Percentiles rank a stretch among this genome's conserved stretches.
These are phyloP conservation scores for Jaapia argillacea DNA, from an alignment of 768 basidiomycete species.

Conservation along the genomic window DNA sequence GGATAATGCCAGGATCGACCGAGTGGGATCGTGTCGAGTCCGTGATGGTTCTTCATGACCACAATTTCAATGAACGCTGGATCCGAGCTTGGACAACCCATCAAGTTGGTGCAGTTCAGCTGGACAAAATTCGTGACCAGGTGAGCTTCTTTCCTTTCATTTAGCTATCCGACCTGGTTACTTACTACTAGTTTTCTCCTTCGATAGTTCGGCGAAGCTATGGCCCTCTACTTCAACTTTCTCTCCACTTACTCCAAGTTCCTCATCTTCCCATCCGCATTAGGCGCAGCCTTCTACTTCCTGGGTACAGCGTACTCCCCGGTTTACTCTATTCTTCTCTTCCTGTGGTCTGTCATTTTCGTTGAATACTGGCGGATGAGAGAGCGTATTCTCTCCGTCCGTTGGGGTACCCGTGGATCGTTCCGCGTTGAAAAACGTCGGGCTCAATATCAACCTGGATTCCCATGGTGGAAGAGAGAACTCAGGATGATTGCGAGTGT, in stretches of 20 bases:
- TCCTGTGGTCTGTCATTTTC: conserved; percentile 79
- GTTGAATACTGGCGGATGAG: conserved; percentile 90
- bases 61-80: conserved; percentile 73
- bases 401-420: conserved; percentile 73
- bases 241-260: conserved; percentile 75
- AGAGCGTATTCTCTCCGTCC: conserved; percentile 73
- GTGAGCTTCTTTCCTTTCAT: conserved; percentile 23
- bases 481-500: conserved; percentile 55
- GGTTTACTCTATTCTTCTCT: conserved; percentile 62
- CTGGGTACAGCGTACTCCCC: conserved; percentile 67
- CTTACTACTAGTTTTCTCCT: no score
- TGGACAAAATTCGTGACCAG: conserved; percentile 66
- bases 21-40: conserved; percentile 78
- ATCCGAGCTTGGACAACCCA: conserved; percentile 63
- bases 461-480: conserved; percentile 70
- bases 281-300: conserved; percentile 64
- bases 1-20: conserved; percentile 59
- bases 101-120: conserved; percentile 50
- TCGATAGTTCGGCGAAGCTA: conserved; percentile 67
- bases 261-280: conserved; percentile 62
- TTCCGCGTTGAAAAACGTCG: conserved; percentile 69
- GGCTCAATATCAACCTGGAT: conserved; percentile 42
- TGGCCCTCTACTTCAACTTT: conserved; percentile 88
- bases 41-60: conserved; percentile 79
- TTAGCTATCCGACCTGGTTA: no score